Base-by-base conservation (phyloP, 768 basidiomycete species). In the Hygrophoropsis aurantiaca region DNA sequence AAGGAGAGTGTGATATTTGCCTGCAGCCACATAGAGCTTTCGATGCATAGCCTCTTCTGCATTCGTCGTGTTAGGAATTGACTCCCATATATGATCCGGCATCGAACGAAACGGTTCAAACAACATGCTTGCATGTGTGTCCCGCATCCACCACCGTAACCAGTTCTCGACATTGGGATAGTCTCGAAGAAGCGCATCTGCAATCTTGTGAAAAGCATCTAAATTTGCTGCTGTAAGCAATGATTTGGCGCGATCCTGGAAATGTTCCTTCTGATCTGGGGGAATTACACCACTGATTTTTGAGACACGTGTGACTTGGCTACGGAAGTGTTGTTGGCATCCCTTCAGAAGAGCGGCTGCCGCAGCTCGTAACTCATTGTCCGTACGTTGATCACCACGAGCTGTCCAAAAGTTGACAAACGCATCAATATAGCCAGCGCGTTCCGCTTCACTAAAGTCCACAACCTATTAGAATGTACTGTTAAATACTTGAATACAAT, bases 21-120 rank as follows among this genome's bases (percentile, higher is more conserved):
- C 66, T 44, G 41, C 47, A 2, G 58, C 66, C 23, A 41, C 15
- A 34, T 71, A 70, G 1, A 71, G 19, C 39, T 65, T 68, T 54
- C 55, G 66, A 44, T 72, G 62, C 59, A 70, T 64, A 0, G 65
- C 49, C 44, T 72, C 71, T 38, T 68, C 64, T 0, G 69, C 62
- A 54, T 72, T 72, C 5, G 62, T 70, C 2, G 60, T 67, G 1
- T 52, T 40, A 0, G 67, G 69, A 1, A 72, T 51, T 1, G 58
- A 60, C 7, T 68, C 57, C 67, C 67, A 72, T 11, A 68, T 21
- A 65, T 51, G 44, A 3, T 42, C 41, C 26, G 63, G 55, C 66
- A 70, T 70, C 1, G n/a, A 35, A 0, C 60, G 48, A 16, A 62
- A 47, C 1, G 68, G 58, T 21, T 48, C 32, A 32, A 58, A 53